Evolutionary conservation across 805 yeast genomes (phyloP).

Genomic region (Saccharomycopsis synnaedendra): DNA sequence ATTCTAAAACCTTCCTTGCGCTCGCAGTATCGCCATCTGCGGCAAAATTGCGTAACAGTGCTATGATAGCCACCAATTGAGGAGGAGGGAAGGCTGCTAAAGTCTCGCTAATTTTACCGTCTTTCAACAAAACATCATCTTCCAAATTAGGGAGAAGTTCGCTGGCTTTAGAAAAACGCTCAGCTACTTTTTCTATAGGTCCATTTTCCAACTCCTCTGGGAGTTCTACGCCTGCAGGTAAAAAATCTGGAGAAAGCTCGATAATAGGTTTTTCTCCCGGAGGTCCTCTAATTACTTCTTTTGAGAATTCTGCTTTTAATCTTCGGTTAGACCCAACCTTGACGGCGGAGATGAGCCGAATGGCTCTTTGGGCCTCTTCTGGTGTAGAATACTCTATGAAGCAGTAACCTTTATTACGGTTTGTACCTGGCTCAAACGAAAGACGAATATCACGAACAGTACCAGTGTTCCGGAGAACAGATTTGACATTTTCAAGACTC

Average conservation of each 20-base stretch:
- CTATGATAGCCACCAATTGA: constrained; percentile 54
- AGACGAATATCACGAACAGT: constrained; percentile 56
- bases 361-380: constrained; percentile 41
- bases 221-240: constrained; percentile 47
- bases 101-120: constrained; percentile 36
- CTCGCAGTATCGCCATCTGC: constrained; percentile 32
- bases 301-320: constrained; percentile 47
- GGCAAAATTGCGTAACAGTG: constrained; percentile 50
- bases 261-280: constrained; percentile 31
- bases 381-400: constrained; percentile 48
- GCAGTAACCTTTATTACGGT: constrained; percentile 52
- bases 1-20: constrained; percentile 40
- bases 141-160: constrained; percentile 34
- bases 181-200: constrained; percentile 28
- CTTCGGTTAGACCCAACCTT: constrained; percentile 35
- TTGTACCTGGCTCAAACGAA: constrained; percentile 39
- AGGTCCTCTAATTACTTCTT: constrained; percentile 41
- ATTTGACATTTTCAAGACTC: constrained; percentile 51
- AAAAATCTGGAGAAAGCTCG: constrained; percentile 30
- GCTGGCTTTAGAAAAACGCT: constrained; percentile 41
- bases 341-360: constrained; percentile 32
- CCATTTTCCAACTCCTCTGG: constrained; percentile 27
- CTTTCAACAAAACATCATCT: constrained; percentile 25
- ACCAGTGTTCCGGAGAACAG: constrained; percentile 65
- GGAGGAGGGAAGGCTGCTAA: constrained; percentile 59